Evolutionary conservation across 2,329 filamentous ascomycete species (phyloP).

Genomic region (Penicillium palitans): DNA sequence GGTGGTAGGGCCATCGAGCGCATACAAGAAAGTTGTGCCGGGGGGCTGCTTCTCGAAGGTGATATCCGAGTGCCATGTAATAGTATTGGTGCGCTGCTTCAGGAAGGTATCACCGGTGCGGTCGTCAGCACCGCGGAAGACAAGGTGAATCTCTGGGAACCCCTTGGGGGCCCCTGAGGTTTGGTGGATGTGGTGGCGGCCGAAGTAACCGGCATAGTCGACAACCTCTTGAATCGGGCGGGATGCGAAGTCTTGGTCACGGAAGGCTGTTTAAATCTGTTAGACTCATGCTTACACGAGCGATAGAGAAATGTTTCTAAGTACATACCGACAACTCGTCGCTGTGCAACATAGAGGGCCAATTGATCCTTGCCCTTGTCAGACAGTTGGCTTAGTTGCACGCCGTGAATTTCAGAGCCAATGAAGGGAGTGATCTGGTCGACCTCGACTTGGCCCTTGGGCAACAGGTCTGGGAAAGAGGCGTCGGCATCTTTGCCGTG

Average conservation of each 20-base stretch:
- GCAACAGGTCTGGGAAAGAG: constrained; percentile 67
- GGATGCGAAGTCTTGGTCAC: constrained; percentile 70
- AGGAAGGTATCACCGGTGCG: constrained; percentile 63
- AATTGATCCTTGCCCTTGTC: constrained; percentile 73
- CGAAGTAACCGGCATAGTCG: constrained; percentile 72
- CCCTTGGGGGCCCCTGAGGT: constrained; percentile 73
- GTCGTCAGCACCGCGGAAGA: constrained; percentile 70
- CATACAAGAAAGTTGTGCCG: constrained; percentile 84
- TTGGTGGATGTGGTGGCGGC: constrained; percentile 78
- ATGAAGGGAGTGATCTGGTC: constrained; percentile 70
- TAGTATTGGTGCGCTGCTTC: constrained; percentile 69
- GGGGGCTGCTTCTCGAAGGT: constrained; percentile 87
- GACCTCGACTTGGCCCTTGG: constrained; percentile 45
- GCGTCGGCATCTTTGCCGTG: constrained; percentile 74
- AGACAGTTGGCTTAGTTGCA: constrained; percentile 69
- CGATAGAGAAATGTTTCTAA: neutral
- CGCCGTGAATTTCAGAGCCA: constrained; percentile 68
- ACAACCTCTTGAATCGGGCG: constrained; percentile 69
- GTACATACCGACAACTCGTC: constrained; percentile 65
- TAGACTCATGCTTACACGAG: neutral
- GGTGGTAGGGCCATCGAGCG: constrained; percentile 75
- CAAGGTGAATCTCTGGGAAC: constrained; percentile 73
- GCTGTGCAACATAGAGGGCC: constrained; percentile 51
- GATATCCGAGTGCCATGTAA: constrained; percentile 88
- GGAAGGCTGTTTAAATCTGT: constrained; percentile 56